These are phyloP conservation scores for Gentiana macrophylla DNA, from an alignment of 257 asterid species.

Conservation along the genomic window DNA sequence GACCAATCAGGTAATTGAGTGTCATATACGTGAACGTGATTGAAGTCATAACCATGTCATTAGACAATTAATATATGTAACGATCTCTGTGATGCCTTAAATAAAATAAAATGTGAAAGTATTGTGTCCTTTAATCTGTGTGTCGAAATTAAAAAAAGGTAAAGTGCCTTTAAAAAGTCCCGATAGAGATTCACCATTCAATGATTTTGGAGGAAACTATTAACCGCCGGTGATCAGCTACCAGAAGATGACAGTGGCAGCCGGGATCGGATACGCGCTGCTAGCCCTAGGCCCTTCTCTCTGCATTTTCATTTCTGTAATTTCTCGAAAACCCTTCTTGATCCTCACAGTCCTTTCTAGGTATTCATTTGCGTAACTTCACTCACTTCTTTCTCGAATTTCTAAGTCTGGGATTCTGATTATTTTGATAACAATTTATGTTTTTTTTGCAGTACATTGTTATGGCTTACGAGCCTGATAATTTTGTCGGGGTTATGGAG, in stretches of 20 bases:
- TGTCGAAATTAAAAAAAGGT: no score
- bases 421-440: slow-evolving; percentile 9
- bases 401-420: neutral
- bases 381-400: neutral
- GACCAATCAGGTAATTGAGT: no score
- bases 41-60: no score
- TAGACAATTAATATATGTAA: no score
- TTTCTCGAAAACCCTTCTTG: slow-evolving; percentile 81
- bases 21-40: no score
- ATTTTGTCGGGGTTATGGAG: slow-evolving; percentile 81
- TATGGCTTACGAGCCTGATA: slow-evolving; percentile 85
- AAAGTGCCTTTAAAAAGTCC: no score
- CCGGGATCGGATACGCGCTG: slow-evolving; percentile 76
- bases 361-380: slow-evolving; percentile 12
- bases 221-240: no score
- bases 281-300: slow-evolving; percentile 80
- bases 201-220: no score
- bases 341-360: slow-evolving; percentile 80
- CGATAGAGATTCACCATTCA: no score
- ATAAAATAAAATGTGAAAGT: no score
- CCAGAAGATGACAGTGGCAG: slow-evolving; percentile 61
- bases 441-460: slow-evolving; percentile 47
- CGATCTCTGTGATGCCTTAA: no score
- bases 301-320: slow-evolving; percentile 61
- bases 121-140: no score